Base-by-base conservation (phyloP, 2,329 filamentous ascomycete species). In the Samsoniella hepiali region DNA sequence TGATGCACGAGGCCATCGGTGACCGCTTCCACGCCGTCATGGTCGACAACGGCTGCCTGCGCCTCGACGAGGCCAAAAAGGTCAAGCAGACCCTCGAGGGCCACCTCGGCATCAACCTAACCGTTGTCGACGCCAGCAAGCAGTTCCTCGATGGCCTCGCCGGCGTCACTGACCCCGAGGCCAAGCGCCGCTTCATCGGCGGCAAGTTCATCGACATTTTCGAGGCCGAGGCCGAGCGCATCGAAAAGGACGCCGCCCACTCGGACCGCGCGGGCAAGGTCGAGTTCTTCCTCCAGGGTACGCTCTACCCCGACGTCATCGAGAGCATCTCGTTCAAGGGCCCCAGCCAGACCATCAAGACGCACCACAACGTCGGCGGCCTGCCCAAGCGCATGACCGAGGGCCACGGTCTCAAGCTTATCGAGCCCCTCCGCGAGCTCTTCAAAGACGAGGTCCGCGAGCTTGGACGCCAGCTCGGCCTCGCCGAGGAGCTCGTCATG, bases 131-230 rank as follows among this genome's bases (percentile, higher is more conserved):
- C 73, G 93, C 87, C 0, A 83, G 84, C 10, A 82, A 96, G 65
- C 79, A 84, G 32, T 98, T 98, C 81, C 81, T 97, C n/a, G 78
- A 79, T 36, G 82, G 87, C 31, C 86, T 98, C 1, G 84, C 86
- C 67, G 94, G 92, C 22, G 85, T 97, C 32, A 80, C 78, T 0
- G 91, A 88, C 36, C 93, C 94, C 0, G 93, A 98, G 77, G 85
- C 85, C 73, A 97, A 97, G 83, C 84, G 93, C 62, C 97, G 96
- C 79, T 88, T 97, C 70, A 97, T 97, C 66, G 93, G 93, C 63
- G 85, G 82, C 66, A 91, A 85, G 49, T 82, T 53, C 22, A 81
- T 82, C 66, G 83, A 82, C 69, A 78, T 96, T 34, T 97, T 97
- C 76, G 89, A 97, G 75, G 81, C 88, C 64, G 88, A 93, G 73